These are phyloP conservation scores for Parascedosporium putredinis DNA, from an alignment of 2,329 filamentous ascomycete genomes.

Conservation along the genomic window DNA sequence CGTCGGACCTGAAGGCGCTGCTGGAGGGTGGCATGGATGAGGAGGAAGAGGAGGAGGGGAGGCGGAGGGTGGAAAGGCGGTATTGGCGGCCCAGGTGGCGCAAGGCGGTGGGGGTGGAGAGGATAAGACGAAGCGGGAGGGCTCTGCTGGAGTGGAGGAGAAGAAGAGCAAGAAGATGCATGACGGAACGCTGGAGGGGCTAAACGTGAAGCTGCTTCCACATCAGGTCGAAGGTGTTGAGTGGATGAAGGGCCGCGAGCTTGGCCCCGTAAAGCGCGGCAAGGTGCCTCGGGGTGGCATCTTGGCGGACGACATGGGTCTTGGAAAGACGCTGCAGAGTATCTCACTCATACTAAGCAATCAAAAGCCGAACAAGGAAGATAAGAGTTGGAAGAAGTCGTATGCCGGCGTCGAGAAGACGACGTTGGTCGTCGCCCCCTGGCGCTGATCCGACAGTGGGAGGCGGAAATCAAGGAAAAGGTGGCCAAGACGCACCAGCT, in stretches of 20 bases:
- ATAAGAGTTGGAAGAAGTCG: slow-evolving; percentile 56
- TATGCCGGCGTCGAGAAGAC: slow-evolving; percentile 60
- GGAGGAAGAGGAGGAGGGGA: slow-evolving; percentile 47
- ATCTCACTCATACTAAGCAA: slow-evolving; percentile 83
- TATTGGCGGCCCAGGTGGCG: too few species aligned
- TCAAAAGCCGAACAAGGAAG: slow-evolving; percentile 50
- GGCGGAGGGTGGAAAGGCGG: too few species aligned
- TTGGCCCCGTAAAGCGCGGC: slow-evolving; percentile 72
- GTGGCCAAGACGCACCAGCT: slow-evolving; percentile 59
- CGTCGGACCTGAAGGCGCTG: slow-evolving; percentile 69
- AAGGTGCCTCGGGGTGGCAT: slow-evolving; percentile 84
- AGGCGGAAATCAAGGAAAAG: slow-evolving; percentile 80
- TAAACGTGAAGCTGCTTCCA: slow-evolving; percentile 79
- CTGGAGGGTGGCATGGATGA: slow-evolving; percentile 73
- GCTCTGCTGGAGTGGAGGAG: too few species aligned
- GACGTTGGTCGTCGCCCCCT: slow-evolving; percentile 90
- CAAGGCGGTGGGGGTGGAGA: slow-evolving; percentile 13
- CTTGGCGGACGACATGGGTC: slow-evolving; percentile 91
- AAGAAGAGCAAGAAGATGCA: too few species aligned
- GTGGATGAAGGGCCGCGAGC: slow-evolving; percentile 93
- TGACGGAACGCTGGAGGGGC: slow-evolving; percentile 54
- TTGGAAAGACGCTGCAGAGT: slow-evolving; percentile 93
- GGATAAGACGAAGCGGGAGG: not conserved
- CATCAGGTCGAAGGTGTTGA: slow-evolving; percentile 90
- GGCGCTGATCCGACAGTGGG: slow-evolving; percentile 95